Base-by-base conservation (phyloP, 2,329 filamentous ascomycete species). In the Hysterium pulicare region DNA sequence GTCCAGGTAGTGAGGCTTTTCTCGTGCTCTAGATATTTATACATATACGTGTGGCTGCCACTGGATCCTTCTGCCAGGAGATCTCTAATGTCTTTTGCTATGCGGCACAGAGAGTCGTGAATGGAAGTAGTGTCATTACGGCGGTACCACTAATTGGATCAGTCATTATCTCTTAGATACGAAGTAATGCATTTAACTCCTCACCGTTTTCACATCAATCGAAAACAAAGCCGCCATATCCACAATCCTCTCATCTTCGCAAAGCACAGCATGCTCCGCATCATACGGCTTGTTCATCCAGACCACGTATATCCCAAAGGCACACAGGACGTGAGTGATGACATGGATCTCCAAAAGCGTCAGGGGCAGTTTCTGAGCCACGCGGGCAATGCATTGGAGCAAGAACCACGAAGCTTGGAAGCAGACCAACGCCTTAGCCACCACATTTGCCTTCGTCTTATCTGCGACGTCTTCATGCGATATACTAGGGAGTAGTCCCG, bases 381-480 rank as follows among this genome's bases (percentile, higher is more conserved):
- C 48, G 1, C 70, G 58, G 10, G 55, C 59, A 6, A 69, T 49
- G 34, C 55, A 59, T 42, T 72, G 63, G 0, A 66, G 33, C 0
- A 61, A 36, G 52, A 73, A 69, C 67, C 69, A 73, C 3, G 46
- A 44, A 0, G 66, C 63, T 41, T 74, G 70, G 2, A 67, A 40
- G 17, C 64, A 51, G 1, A 70, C 63, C 2, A 73, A 36, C 0
- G 47, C 31, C 15, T 55, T 59, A 2, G 52, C 51, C 1, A 50
- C 30, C 6, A 7, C 15, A 33, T 59, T 48, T 5, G 54, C 48
- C 44, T 59, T 59, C 19, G 47, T 54, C 33, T 56, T 58, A 35
- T 58, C 56, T 5, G 34, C 19, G 1, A 57, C 38, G 7, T 36
- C 38, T 1, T 37, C 39, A 5, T 43, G 20, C 10, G 45, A 24